phyloP scores from a whole-genome alignment of 1,284 basidiomycete genomes.

The Ganoderma resinaceum region DNA sequence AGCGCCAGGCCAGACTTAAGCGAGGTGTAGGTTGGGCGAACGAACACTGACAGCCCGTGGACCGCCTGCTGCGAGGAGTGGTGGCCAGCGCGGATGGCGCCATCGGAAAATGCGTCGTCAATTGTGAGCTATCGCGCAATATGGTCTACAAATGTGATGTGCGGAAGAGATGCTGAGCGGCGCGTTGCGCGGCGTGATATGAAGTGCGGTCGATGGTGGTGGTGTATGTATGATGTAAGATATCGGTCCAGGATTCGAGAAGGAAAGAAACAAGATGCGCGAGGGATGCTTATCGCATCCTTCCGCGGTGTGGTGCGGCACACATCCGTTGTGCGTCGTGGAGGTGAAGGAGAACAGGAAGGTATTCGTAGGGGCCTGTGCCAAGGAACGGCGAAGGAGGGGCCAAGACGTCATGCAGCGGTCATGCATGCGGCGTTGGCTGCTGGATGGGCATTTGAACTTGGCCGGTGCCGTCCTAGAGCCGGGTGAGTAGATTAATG shows the following conservation, averaged over 20 bases:
- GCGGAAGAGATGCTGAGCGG: neutral
- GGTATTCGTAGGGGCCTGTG: neutral
- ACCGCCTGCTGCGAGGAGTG: neutral
- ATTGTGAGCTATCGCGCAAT: neutral
- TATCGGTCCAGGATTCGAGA: neutral
- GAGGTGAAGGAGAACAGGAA: neutral
- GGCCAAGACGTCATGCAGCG: neutral
- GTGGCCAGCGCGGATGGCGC: neutral
- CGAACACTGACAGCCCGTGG: neutral
- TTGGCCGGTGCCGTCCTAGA: slow-evolving; percentile 31
- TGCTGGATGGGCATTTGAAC: slow-evolving; percentile 30
- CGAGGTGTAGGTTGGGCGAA: neutral
- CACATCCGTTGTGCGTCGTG: slow-evolving; percentile 5
- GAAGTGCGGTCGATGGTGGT: neutral
- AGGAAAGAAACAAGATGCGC: neutral
- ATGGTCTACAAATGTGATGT: slow-evolving; percentile 1
- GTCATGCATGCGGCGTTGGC: slow-evolving; percentile 34
- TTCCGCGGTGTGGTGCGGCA: neutral
- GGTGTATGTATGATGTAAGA: slow-evolving; percentile 6
- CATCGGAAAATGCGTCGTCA: neutral
- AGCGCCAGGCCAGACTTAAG: neutral
- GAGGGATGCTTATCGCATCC: neutral
- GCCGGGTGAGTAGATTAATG: slow-evolving; percentile 8
- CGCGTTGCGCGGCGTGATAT: neutral
- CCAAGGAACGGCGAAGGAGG: neutral